Conservation (phyloP, 2,329 filamentous ascomycete species). For the Xylaria sp. region DNA sequence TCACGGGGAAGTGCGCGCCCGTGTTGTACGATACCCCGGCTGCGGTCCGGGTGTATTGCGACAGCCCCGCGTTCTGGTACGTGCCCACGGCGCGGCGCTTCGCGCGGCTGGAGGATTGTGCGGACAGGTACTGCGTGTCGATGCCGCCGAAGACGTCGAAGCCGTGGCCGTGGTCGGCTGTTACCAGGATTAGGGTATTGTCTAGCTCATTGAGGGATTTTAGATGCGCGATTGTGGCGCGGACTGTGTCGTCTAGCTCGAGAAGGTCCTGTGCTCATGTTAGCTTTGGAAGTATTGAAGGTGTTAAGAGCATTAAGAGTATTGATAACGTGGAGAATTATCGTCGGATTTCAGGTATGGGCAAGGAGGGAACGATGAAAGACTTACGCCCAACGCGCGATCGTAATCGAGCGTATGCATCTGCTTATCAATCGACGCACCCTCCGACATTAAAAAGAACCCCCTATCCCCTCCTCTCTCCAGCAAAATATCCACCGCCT, state of each 20-base stretch:
- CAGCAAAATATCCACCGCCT: slow-evolving; percentile 83
- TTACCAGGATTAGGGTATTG: slow-evolving; percentile 82
- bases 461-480: slow-evolving; percentile 74
- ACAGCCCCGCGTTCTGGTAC: slow-evolving; percentile 78
- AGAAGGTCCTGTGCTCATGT: slow-evolving; percentile 69
- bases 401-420: slow-evolving; percentile 90
- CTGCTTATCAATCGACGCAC: slow-evolving; percentile 87
- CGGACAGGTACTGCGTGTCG: slow-evolving; percentile 80
- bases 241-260: slow-evolving; percentile 85
- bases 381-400: slow-evolving; percentile 73
- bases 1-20: slow-evolving; percentile 79
- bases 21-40: slow-evolving; percentile 75
- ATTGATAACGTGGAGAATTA: not conserved
- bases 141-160: slow-evolving; percentile 88
- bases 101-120: slow-evolving; percentile 72
- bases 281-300: not conserved
- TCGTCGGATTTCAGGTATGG: not conserved
- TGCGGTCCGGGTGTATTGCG: slow-evolving; percentile 74
- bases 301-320: no score
- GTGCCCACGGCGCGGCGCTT: slow-evolving; percentile 81
- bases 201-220: slow-evolving; percentile 73
- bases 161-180: slow-evolving; percentile 89
- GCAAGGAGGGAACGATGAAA: not conserved
- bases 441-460: slow-evolving; percentile 90
- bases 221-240: slow-evolving; percentile 78